Percentiles rank a stretch among this genome's conserved stretches.
Evolutionary conservation across 148 eudicot species (phyloP).

Genomic region (Rhododendron williamsianum): DNA sequence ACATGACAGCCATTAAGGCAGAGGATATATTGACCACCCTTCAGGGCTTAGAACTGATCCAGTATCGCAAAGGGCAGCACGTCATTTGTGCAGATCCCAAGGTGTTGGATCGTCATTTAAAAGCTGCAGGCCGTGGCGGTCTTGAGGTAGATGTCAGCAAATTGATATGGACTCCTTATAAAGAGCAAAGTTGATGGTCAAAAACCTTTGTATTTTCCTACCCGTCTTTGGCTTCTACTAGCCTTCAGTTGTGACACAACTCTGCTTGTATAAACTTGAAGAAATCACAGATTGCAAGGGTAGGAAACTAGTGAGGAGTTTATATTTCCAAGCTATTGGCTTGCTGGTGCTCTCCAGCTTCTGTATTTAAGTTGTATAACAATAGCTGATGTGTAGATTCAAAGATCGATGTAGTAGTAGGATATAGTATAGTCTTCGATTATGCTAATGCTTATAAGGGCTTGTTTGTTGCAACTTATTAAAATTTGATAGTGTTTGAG

Average conservation of each 20-base stretch:
- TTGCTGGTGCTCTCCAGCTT: neutral
- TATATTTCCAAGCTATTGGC: neutral
- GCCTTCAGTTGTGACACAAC: neutral
- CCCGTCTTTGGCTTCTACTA: neutral
- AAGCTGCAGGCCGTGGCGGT: conserved; percentile 97
- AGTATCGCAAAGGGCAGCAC: conserved; percentile 93
- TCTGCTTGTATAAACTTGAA: neutral
- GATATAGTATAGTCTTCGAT: neutral
- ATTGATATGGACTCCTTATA: conserved; percentile 94
- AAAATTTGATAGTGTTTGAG: neutral
- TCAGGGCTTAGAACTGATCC: conserved; percentile 82
- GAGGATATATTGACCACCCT: conserved; percentile 88
- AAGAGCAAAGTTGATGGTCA: conserved; percentile 65
- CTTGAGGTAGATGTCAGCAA: conserved; percentile 84
- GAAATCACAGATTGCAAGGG: neutral
- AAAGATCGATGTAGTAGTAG: neutral
- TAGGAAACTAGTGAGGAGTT: neutral
- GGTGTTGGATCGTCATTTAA: conserved; percentile 91
- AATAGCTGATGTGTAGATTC: neutral
- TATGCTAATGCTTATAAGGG: neutral
- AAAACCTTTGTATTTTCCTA: neutral
- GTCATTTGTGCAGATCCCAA: conserved; percentile 95
- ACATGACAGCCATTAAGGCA: conserved; percentile 93
- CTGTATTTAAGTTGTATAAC: neutral
- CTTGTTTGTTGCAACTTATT: neutral